A percentile compares a stretch with the other conserved stretches of the same genome.
Conservation (phyloP, 768 basidiomycete genomes). For the Russula sp. region DNA sequence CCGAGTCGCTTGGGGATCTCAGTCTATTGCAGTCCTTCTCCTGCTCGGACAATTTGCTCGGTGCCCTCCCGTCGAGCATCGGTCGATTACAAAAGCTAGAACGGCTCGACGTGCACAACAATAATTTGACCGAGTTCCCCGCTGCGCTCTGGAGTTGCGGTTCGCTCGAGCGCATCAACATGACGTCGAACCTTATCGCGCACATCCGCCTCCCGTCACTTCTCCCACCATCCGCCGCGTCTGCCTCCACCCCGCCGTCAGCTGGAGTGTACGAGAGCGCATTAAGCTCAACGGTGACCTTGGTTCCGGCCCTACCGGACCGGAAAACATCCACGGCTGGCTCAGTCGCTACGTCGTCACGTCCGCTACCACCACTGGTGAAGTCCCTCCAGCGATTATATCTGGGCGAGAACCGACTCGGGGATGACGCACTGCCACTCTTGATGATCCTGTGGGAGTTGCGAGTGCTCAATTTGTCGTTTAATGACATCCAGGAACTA, state of each 20-base stretch:
- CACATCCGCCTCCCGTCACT: constrained; percentile 59
- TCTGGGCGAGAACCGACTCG: constrained; percentile 84
- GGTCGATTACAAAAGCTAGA: constrained; percentile 71
- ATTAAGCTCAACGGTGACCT: constrained; percentile 13
- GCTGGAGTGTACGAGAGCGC: constrained; percentile 6
- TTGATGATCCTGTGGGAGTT: constrained; percentile 74
- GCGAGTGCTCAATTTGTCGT: constrained; percentile 81
- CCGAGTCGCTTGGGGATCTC: constrained; percentile 77
- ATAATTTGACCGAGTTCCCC: constrained; percentile 75
- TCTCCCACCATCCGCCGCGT: constrained; percentile 27
- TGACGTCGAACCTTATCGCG: constrained; percentile 80
- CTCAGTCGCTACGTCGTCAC: constrained; percentile 24
- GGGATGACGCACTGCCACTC: constrained; percentile 70
- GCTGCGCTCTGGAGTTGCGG: constrained; percentile 78
- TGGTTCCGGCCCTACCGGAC: constrained; percentile 28
- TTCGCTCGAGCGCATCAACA: constrained; percentile 66
- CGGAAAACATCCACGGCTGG: constrained; percentile 41
- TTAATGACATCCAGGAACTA: constrained; percentile 90
- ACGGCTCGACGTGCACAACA: constrained; percentile 83
- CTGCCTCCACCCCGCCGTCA: neutral
- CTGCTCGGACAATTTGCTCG: constrained; percentile 88
- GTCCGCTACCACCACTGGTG: constrained; percentile 52
- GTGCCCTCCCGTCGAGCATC: constrained; percentile 66
- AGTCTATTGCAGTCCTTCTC: constrained; percentile 64
- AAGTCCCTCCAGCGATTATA: constrained; percentile 71